A percentile compares a stretch with the other conserved stretches of the same genome.
These are phyloP conservation scores for Hypoxylon sp. DNA, from an alignment of 2,329 filamentous ascomycete species.

Conservation along the genomic window DNA sequence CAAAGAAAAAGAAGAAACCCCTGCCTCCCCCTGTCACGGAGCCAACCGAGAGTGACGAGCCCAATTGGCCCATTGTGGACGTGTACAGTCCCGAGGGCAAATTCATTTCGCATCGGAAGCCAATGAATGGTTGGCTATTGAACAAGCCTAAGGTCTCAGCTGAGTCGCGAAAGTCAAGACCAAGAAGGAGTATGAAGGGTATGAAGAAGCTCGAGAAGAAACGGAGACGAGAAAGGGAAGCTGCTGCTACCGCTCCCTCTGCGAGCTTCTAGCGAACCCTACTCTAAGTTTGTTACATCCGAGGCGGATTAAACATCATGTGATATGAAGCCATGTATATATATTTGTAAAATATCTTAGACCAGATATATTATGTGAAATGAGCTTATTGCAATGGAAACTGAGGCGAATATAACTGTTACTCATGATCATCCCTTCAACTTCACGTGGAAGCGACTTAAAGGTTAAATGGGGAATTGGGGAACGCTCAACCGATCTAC, in stretches of 20 bases:
- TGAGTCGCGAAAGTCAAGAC: slow-evolving; percentile 66
- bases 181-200: slow-evolving; percentile 78
- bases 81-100: slow-evolving; percentile 88
- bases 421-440: not conserved
- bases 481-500: slow-evolving; percentile 35
- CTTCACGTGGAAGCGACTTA: slow-evolving; percentile 10
- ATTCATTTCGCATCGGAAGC: slow-evolving; percentile 75
- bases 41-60: slow-evolving; percentile 47
- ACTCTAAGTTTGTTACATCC: slow-evolving; percentile 1
- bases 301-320: not conserved
- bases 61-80: slow-evolving; percentile 78
- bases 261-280: not conserved
- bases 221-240: slow-evolving; percentile 47
- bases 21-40: slow-evolving; percentile 27
- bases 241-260: not conserved
- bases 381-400: not conserved
- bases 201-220: slow-evolving; percentile 66
- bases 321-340: slow-evolving; percentile 4
- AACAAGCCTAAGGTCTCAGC: slow-evolving; percentile 67
- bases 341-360: slow-evolving; percentile 2
- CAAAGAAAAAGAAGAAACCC: slow-evolving; percentile 41
- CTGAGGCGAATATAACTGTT: not conserved
- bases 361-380: not conserved
- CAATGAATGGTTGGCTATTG: slow-evolving; percentile 79
- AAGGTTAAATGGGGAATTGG: slow-evolving; percentile 25